Base-by-base conservation (phyloP, 2,329 filamentous ascomycete genomes). In the Neophaeococcomyces aloes region DNA sequence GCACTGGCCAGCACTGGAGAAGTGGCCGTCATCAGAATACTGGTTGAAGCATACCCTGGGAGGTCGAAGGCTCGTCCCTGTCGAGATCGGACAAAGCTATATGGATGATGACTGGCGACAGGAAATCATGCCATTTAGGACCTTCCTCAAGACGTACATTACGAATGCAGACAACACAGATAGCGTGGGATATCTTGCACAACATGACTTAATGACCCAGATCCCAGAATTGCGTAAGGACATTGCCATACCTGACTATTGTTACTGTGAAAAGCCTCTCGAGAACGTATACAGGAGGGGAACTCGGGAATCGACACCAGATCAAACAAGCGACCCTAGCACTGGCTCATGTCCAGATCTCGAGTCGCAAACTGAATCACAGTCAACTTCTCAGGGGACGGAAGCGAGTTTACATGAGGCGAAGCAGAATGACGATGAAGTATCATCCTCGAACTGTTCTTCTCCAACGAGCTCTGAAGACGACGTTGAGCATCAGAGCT, bases 401-500 rank as follows among this genome's bases (percentile, higher is more conserved):
- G 18, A 37, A 13, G 33, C 50, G 4, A 11, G 57, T 23, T 23
- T 13, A n/a, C 7, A 8, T 21, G 14, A 19, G 13, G 18, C 33
- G 23, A 21, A n/a, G 27, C 21, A 6, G 29, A 39, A 39, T 30
- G 19, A 14, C 32, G 29, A 19, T 23, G 38, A 14, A 25, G 39
- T 15, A 31, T 19, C 58, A 36, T 35, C 4, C 40, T 66, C 43
- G 60, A 50, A 11, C 8, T 25, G 19, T 48, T 51, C 0, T 68
- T 83, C 19, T 49, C 52, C 33, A 70, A 93, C 14, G 94, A 96
- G 62, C 87, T 86, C 6, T 98, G 91, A 91, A 82, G 96, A 50
- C 91, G 91, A 0, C 91, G 91, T 0, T 80, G 79, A 38, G 96
- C 91, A 0, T 88, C 94, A 50, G 94, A 87, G 1, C 91, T n/a